phyloP scores from a whole-genome alignment of 2,329 filamentous ascomycete genomes.

The Paraconiothyrium sp. region DNA sequence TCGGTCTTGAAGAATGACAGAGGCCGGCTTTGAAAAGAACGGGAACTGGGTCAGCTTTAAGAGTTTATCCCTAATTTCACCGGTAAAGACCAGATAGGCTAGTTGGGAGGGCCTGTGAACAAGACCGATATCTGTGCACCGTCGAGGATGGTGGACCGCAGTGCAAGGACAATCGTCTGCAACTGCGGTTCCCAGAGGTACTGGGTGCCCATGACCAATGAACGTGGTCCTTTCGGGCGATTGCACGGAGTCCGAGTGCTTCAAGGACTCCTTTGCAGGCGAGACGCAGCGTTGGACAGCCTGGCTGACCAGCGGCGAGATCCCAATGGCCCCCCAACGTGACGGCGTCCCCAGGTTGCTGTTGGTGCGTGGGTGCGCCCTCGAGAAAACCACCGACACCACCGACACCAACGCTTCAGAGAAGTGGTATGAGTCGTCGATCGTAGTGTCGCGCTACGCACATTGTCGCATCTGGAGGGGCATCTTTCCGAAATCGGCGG shows the following conservation, averaged over 20 bases:
- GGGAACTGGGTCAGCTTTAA: slow-evolving; percentile 6
- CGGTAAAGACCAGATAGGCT: background rate
- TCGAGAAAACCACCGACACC: background rate
- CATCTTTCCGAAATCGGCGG: slow-evolving; percentile 11
- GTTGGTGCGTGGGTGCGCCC: slow-evolving; percentile 1
- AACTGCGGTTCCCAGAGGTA: background rate
- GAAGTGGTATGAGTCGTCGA: background rate
- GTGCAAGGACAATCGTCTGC: background rate
- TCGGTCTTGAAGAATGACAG: slow-evolving; percentile 8
- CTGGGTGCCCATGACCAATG: background rate
- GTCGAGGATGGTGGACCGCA: background rate
- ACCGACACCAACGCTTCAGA: background rate
- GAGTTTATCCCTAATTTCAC: background rate
- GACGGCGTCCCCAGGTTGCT: slow-evolving; percentile 7
- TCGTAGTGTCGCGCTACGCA: background rate
- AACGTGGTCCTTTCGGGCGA: background rate
- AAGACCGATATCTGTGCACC: background rate
- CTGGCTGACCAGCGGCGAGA: slow-evolving; percentile 1
- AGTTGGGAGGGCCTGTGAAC: background rate
- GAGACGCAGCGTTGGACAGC: slow-evolving; percentile 2
- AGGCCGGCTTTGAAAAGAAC: background rate
- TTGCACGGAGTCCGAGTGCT: slow-evolving; percentile 13
- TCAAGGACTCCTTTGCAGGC: slow-evolving; percentile 2
- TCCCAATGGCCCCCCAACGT: slow-evolving; percentile 5
- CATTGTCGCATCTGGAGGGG: slow-evolving; percentile 9